Evolutionary conservation across 106 monocot genomes (phyloP).

Genomic region (Apostasia shenzhenica): DNA sequence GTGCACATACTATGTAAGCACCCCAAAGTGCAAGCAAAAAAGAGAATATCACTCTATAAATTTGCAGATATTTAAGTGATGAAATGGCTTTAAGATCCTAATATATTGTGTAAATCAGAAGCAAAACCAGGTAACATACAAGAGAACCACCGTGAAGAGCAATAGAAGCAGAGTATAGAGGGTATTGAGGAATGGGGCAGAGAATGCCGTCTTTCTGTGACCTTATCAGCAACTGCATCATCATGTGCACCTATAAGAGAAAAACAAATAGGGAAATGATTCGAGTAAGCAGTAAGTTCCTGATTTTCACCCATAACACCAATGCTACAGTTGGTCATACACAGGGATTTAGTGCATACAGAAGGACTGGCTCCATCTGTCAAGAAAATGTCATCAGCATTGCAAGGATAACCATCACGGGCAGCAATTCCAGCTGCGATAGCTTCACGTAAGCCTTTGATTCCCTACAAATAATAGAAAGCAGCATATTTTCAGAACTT

Average conservation of each 20-base stretch:
- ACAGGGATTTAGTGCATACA: conserved; percentile 62
- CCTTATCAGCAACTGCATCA: conserved; percentile 90
- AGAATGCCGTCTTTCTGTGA: conserved; percentile 94
- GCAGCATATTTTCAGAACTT: not conserved
- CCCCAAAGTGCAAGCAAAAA: too few relatives aligned
- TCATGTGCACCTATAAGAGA: conserved; percentile 79
- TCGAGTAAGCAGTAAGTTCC: too few relatives aligned
- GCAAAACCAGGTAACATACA: conserved; percentile 36
- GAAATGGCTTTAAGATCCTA: too few relatives aligned
- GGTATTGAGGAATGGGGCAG: conserved; percentile 98
- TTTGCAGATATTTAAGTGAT: too few relatives aligned
- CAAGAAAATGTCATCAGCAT: conserved; percentile 88
- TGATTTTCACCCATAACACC: not conserved
- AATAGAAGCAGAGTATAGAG: conserved; percentile 96
- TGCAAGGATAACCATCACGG: conserved; percentile 85
- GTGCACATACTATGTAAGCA: too few relatives aligned
- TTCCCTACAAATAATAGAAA: conserved; percentile 41
- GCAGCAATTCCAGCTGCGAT: conserved; percentile 91
- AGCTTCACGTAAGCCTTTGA: conserved; percentile 85
- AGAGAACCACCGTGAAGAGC: conserved; percentile 95
- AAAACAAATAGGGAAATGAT: not conserved
- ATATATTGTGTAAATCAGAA: too few relatives aligned
- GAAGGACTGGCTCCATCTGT: conserved; percentile 97
- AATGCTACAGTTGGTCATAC: conserved; percentile 20
- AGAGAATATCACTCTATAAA: too few relatives aligned